Conservation (phyloP, 257 asterid species). For the Cordia subcordata region DNA sequence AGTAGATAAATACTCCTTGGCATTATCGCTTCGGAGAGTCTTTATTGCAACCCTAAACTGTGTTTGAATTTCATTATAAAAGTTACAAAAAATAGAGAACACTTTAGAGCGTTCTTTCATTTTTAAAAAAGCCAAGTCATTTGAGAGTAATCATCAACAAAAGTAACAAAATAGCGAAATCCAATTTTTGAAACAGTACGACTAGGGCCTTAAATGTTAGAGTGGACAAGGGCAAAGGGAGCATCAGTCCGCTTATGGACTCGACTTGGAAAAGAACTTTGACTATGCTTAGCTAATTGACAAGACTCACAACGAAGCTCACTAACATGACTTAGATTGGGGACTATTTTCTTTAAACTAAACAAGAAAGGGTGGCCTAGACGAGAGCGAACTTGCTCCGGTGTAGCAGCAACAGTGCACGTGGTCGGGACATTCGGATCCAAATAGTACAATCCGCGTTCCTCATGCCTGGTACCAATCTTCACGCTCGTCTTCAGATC, state of each 20-base stretch:
- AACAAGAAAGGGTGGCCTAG: too few species aligned
- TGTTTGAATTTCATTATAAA: constrained; percentile 1
- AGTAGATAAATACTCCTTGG: neutral
- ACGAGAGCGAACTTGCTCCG: too few species aligned
- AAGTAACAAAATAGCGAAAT: neutral
- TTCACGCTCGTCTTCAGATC: neutral
- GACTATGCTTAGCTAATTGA: neutral
- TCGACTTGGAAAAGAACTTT: neutral
- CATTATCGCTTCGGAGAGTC: constrained; percentile 1
- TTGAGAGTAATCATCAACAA: constrained; percentile 1
- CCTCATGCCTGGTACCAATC: neutral
- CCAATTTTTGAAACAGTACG: neutral
- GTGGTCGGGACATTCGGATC: too few species aligned
- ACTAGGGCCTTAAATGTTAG: neutral
- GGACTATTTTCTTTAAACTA: too few species aligned
- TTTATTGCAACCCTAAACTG: too few species aligned
- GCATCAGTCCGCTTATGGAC: neutral
- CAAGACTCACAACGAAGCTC: too few species aligned
- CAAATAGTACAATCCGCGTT: too few species aligned
- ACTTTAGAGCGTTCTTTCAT: neutral
- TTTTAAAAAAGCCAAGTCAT: neutral
- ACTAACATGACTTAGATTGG: too few species aligned
- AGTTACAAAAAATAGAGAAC: neutral
- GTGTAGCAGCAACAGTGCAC: too few species aligned
- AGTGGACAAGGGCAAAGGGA: constrained; percentile 1